A percentile compares a stretch with the other conserved stretches of the same genome.
Evolutionary conservation across 208 protist species (phyloP).

Genomic region (Leptomonas pyrrhocoris): DNA sequence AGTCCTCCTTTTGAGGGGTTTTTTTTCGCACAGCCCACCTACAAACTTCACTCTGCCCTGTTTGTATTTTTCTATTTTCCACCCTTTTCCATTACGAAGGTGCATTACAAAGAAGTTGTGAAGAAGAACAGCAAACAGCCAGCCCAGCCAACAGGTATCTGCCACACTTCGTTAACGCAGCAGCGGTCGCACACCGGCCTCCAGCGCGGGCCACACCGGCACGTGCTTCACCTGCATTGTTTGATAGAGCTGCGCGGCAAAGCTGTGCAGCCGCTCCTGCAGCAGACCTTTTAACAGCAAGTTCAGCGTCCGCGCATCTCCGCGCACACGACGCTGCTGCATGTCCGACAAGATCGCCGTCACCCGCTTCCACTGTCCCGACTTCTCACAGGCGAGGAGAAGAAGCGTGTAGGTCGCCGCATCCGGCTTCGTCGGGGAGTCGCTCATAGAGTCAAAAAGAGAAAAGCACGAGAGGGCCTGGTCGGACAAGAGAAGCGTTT

Average conservation of each 20-base stretch:
- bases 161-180: neutral
- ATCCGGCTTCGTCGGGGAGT: slow-evolving; percentile 37
- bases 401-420: slow-evolving; percentile 85
- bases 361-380: slow-evolving; percentile 65
- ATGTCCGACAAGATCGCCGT: slow-evolving; percentile 76
- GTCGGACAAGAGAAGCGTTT: slow-evolving; percentile 75
- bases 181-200: slow-evolving; percentile 41
- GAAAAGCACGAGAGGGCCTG: slow-evolving; percentile 79
- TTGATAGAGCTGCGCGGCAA: slow-evolving; percentile 69
- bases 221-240: slow-evolving; percentile 79
- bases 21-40: no score
- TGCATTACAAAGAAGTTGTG: neutral
- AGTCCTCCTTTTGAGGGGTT: no score
- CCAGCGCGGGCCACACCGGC: slow-evolving; percentile 78
- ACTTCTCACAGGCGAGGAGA: slow-evolving; percentile 79
- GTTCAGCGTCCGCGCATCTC: slow-evolving; percentile 78
- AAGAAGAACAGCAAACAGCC: neutral
- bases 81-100: no score
- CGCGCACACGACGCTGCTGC: slow-evolving; percentile 72
- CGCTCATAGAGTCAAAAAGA: slow-evolving; percentile 51
- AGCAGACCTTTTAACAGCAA: slow-evolving; percentile 84
- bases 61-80: no score
- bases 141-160: neutral
- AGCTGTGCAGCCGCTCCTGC: slow-evolving; percentile 61
- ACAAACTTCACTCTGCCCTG: neutral